Base-by-base conservation (phyloP, 148 eudicot species). In the Pharnaceum exiguum region DNA sequence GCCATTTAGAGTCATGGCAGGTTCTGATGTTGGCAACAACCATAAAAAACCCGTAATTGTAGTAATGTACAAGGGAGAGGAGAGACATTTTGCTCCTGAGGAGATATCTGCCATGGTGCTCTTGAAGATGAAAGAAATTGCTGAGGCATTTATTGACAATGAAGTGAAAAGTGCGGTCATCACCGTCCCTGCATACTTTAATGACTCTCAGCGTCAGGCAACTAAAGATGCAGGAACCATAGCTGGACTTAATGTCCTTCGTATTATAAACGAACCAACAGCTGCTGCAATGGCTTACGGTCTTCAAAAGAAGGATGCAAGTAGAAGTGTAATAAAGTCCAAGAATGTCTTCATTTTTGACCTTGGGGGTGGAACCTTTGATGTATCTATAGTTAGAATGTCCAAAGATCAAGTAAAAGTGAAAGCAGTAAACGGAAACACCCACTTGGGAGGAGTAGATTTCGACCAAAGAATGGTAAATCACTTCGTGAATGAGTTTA, bases 201-300 rank as follows among this genome's bases (percentile, higher is more conserved):
- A 15, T 28, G 36, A 50, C 12, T 46, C 51, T 13, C 29, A 46
- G 22, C 51, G 51, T 22, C 51, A 46, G 23, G 51, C 51, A 10
- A 46, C 51, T n/a, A 46, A 22, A 11, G 51, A 46, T 46, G 29
- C 25, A n/a, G n/a, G n/a, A n/a, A n/a, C n/a, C n/a, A n/a, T n/a
- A n/a, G 51, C 29, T 10, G 27, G 51, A 9, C 29, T 46, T 0
- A 50, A 50, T 30, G 55, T 50, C 6, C 27, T 50, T 33, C 35
- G 36, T 29, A 50, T 50, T 1, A 50, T 50, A 10, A 29, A 50
- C 5, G 55, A 50, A 36, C 55, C 55, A 27, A 29, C 36, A 15
- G 55, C 55, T 30, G 55, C 35, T 50, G 55, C 55, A 7, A 29
- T 50, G 15, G 55, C 36, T 10, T 27, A 50, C 21, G 55, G 55